These are phyloP conservation scores for Tetracladium setigerum DNA, from an alignment of 495 filamentous ascomycete genomes.

Conservation along the genomic window DNA sequence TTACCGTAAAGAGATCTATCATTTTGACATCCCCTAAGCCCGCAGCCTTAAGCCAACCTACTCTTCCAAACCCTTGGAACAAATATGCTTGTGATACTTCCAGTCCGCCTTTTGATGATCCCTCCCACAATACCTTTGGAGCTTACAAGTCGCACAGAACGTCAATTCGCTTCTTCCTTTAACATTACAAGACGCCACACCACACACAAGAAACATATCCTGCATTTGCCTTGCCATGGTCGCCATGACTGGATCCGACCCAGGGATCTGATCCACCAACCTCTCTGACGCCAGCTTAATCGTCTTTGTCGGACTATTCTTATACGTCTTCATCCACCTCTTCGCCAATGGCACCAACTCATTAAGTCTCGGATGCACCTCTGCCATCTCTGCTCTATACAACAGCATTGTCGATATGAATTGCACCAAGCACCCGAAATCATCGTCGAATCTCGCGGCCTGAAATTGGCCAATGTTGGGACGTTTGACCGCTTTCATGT, in stretches of 20 bases:
- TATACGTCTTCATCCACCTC: conserved; percentile 9
- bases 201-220: conserved; percentile 8
- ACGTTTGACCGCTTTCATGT: conserved; percentile 7
- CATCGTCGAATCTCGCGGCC: conserved; percentile 10
- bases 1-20: no score
- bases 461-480: background rate
- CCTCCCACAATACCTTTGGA: conserved; percentile 18
- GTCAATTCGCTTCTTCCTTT: conserved; percentile 1
- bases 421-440: conserved; percentile 15
- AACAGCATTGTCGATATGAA: conserved; percentile 16
- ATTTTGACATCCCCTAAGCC: no score
- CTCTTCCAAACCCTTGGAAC: conserved; percentile 14
- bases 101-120: conserved; percentile 18
- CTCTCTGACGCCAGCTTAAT: conserved; percentile 11
- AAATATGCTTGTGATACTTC: conserved; percentile 18
- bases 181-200: conserved; percentile 4
- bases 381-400: conserved; percentile 7
- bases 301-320: conserved; percentile 3
- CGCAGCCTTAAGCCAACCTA: no score
- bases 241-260: conserved; percentile 9
- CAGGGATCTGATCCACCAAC: conserved; percentile 14
- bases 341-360: conserved; percentile 8
- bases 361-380: conserved; percentile 7
- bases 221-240: conserved; percentile 8
- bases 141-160: conserved; percentile 7